A percentile compares a stretch with the other conserved stretches of the same genome.
Conservation (phyloP, 2,329 filamentous ascomycete species). For the Ramichloridium luteum region DNA sequence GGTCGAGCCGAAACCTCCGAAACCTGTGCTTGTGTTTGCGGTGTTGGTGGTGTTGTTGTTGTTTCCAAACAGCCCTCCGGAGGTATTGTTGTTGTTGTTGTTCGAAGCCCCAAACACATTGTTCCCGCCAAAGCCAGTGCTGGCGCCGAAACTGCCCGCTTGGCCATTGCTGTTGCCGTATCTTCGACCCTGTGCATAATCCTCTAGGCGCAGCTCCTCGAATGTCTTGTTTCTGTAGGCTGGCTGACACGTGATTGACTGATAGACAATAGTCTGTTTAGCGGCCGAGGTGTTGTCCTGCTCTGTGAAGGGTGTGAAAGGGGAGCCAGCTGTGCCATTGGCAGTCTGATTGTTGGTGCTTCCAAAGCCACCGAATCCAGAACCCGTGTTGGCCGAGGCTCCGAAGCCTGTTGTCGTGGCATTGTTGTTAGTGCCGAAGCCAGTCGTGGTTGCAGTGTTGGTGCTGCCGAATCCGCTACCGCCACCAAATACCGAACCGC, state of each 20-base stretch:
- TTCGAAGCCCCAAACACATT: slow-evolving; percentile 25
- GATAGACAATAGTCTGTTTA: slow-evolving; percentile 55
- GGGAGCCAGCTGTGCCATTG: slow-evolving; percentile 53
- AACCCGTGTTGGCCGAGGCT: background rate
- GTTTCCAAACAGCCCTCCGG: slow-evolving; percentile 30
- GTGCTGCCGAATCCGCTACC: slow-evolving; percentile 24
- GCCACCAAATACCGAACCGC: slow-evolving; percentile 25
- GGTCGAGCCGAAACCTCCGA: slow-evolving; percentile 33
- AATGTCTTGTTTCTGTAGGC: slow-evolving; percentile 81
- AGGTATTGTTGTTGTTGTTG: slow-evolving; percentile 18
- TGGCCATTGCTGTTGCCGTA: slow-evolving; percentile 74
- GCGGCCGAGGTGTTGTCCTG: slow-evolving; percentile 50
- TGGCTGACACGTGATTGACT: slow-evolving; percentile 67
- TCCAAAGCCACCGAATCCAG: slow-evolving; percentile 26
- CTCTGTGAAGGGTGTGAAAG: slow-evolving; percentile 58
- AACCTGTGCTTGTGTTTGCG: slow-evolving; percentile 22
- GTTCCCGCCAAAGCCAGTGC: slow-evolving; percentile 37
- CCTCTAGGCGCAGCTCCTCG: slow-evolving; percentile 55
- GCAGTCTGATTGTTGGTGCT: slow-evolving; percentile 40
- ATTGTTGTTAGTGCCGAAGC: slow-evolving; percentile 28
- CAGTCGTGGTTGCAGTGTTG: slow-evolving; percentile 12
- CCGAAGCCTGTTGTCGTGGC: slow-evolving; percentile 12
- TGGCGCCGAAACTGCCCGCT: slow-evolving; percentile 67
- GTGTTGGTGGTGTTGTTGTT: slow-evolving; percentile 18
- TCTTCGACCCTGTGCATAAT: slow-evolving; percentile 77